These are phyloP conservation scores for Cercospora sp. DNA, from an alignment of 2,329 filamentous ascomycete genomes.

Conservation along the genomic window DNA sequence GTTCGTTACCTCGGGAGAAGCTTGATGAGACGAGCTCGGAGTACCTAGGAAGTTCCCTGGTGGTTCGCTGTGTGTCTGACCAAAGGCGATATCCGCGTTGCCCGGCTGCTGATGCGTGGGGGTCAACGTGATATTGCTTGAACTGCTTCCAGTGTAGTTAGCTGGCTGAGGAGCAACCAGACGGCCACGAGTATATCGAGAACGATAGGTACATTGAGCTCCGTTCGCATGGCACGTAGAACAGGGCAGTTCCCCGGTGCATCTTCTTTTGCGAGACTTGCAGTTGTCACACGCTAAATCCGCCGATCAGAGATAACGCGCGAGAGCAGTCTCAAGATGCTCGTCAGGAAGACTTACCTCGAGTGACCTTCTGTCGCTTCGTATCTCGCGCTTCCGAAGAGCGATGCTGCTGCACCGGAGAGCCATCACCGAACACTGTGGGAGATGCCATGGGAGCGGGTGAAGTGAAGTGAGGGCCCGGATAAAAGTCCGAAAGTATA, in stretches of 20 bases:
- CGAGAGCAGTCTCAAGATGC: not conserved
- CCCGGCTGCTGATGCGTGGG: not conserved
- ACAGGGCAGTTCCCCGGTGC: slow-evolving; percentile 46
- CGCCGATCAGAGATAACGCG: slow-evolving; percentile 5
- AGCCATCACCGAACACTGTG: not conserved
- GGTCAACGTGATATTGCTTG: not conserved
- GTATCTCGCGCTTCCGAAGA: slow-evolving; percentile 7
- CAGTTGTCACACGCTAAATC: slow-evolving; percentile 37
- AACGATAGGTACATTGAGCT: slow-evolving; percentile 51
- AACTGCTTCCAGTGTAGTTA: not conserved
- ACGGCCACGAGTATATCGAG: slow-evolving; percentile 50
- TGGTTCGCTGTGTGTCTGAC: not conserved
- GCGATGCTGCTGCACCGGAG: slow-evolving; percentile 4
- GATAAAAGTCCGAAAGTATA: not conserved
- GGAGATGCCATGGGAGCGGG: not conserved
- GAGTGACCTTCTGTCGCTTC: slow-evolving; percentile 33
- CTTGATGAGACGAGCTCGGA: slow-evolving; percentile 20
- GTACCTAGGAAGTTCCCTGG: slow-evolving; percentile 7
- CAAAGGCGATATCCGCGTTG: not conserved
- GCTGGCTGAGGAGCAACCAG: slow-evolving; percentile 24
- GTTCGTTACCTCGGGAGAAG: slow-evolving; percentile 25
- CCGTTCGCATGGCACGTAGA: slow-evolving; percentile 39
- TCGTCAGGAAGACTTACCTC: slow-evolving; percentile 17
- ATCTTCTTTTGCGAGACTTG: slow-evolving; percentile 44
- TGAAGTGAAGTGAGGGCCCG: not conserved